Evolutionary conservation across 371 early-diverging fungal genomes (phyloP), one percentile per base, ranked within the genome.

Genomic region (Mortierella sp.): DNA sequence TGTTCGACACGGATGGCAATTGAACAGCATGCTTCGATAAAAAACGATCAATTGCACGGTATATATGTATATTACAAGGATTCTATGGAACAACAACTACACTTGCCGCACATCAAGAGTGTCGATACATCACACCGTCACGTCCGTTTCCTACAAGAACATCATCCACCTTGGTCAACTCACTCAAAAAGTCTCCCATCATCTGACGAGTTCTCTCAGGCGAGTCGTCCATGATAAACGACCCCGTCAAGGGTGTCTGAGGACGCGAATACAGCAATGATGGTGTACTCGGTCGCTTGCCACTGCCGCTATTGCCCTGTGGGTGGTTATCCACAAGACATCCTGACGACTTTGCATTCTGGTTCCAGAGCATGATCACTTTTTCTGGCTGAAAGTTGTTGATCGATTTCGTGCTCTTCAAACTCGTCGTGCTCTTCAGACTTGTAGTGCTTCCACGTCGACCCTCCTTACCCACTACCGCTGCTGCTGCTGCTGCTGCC

Each of bases 161-260:
- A 52, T 67, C 73, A 5, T 72, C 59, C 19, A 67, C 67, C 34
- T 67, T 72, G 9, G 73, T 58, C 39, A 72, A 13, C 52, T 58
- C 67, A 31, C 67, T 67, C 63, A 72, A 55, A 29, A 72, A 72
- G 10, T 67, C 73, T 10, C 73, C 73, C 67, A 72, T 57, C 73
- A 66, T 62, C 62, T 49, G 25, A 21, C 40, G 39, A n/a, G 62
- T 48, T 45, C 53, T 48, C 44, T 57, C 49, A 45, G 57, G 59
- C 3, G 52, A n/a, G 17, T 44, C 44, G 19, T 67, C 61, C 25
- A 44, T 25, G n/a, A 50, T n/a, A 47, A 54, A 54, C 25, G 61
- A 60, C 13, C 47, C 43, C 16, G 67, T 19, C 19, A 21, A 17
- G 12, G 57, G 67, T 12, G 54, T 40, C 37, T 41, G 22, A 28